Percentiles rank a stretch among this genome's conserved stretches.
These are phyloP conservation scores for Neurospora sp. DNA, from an alignment of 495 filamentous ascomycete species.

Conservation along the genomic window DNA sequence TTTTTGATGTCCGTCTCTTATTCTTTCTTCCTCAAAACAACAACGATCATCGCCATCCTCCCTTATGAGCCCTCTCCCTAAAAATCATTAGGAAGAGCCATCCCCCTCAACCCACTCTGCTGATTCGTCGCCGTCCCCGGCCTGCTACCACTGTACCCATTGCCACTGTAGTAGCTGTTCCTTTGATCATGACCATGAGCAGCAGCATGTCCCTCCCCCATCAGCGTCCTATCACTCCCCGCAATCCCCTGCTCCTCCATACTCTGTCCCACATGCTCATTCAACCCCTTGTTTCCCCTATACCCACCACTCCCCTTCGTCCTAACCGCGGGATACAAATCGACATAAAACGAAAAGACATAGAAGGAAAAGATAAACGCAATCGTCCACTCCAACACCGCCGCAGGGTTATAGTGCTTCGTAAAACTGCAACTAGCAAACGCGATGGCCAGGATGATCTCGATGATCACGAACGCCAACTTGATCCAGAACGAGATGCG, in stretches of 20 bases:
- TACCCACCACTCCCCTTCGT: slow-evolving; percentile 33
- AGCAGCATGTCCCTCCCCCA: neutral
- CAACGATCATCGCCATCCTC: neutral
- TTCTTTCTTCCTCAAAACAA: neutral
- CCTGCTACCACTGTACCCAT: too few relatives aligned
- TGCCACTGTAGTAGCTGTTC: neutral
- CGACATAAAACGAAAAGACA: slow-evolving; percentile 78
- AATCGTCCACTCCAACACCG: slow-evolving; percentile 66
- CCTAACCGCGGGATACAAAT: slow-evolving; percentile 69
- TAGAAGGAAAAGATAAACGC: slow-evolving; percentile 88
- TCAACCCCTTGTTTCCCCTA: neutral
- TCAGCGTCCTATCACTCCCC: neutral
- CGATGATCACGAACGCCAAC: slow-evolving; percentile 66
- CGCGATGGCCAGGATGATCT: slow-evolving; percentile 62
- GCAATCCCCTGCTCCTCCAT: neutral
- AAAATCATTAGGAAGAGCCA: neutral
- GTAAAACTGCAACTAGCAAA: slow-evolving; percentile 40
- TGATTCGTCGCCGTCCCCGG: neutral
- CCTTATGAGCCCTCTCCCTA: neutral
- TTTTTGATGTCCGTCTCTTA: neutral
- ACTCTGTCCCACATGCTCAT: neutral
- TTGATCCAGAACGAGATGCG: slow-evolving; percentile 75
- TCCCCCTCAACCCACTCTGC: neutral
- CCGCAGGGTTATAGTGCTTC: slow-evolving; percentile 42
- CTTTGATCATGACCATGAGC: neutral